Conservation (phyloP, 1,284 basidiomycete genomes). For the Moesziomyces sp. region DNA sequence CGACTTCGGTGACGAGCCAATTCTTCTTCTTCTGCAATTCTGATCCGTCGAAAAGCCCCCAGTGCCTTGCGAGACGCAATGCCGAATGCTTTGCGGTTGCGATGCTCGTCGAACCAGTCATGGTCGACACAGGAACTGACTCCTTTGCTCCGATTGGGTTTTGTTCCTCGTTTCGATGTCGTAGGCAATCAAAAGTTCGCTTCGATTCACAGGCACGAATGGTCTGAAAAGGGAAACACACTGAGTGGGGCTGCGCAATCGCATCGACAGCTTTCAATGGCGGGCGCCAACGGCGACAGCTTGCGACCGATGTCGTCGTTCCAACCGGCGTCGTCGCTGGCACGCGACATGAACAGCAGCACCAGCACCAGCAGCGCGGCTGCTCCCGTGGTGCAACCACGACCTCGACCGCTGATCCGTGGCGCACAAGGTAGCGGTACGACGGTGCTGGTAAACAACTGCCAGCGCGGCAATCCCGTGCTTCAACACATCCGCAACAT, state of each 20-base stretch:
- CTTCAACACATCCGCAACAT: slow-evolving; percentile 86
- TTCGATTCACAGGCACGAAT: no score
- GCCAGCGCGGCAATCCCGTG: slow-evolving; percentile 85
- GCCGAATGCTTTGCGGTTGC: neutral
- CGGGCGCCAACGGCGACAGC: slow-evolving; percentile 1
- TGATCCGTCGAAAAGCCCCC: slow-evolving; percentile 11
- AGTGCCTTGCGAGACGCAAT: no score
- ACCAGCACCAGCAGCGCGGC: neutral
- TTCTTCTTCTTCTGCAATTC: slow-evolving; percentile 58
- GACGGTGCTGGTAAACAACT: slow-evolving; percentile 59
- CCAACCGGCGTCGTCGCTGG: slow-evolving; percentile 35
- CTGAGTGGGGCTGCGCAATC: no score
- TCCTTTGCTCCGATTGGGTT: no score
- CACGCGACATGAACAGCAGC: slow-evolving; percentile 11
- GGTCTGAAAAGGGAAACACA: no score
- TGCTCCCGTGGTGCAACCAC: slow-evolving; percentile 26
- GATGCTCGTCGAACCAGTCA: neutral
- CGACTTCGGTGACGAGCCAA: slow-evolving; percentile 39
- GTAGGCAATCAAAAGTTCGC: no score
- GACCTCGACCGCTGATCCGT: slow-evolving; percentile 51
- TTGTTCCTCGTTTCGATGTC: no score
- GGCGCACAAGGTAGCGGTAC: slow-evolving; percentile 50
- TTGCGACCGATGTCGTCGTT: slow-evolving; percentile 39
- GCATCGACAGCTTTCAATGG: no score
- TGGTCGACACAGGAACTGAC: no score